Evolutionary conservation across 257 asterid genomes (phyloP).

Genomic region (Cynanchum wilfordii): DNA sequence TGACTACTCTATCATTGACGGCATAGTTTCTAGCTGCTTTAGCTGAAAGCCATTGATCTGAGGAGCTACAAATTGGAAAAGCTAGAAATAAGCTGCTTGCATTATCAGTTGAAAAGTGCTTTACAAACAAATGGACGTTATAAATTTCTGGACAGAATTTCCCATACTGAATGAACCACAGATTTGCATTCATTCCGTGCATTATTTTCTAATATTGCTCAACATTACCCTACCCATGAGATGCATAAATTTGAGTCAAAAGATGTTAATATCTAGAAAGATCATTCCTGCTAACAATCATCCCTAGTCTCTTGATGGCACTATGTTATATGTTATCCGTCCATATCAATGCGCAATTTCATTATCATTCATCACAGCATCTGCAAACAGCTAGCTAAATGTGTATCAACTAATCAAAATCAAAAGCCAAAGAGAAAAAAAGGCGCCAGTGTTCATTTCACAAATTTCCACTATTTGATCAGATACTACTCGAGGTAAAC

Average conservation of each 20-base stretch:
- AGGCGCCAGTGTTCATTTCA: not conserved
- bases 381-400: not conserved
- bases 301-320: not conserved
- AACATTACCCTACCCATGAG: not conserved
- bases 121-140: not conserved
- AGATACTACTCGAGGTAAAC: not conserved
- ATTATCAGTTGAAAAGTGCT: not conserved
- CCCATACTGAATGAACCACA: not conserved
- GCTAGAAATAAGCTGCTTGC: slow-evolving; percentile 26
- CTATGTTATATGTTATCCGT: not conserved
- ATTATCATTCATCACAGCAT: not conserved
- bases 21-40: slow-evolving; percentile 39
- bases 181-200: not conserved
- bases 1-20: slow-evolving; percentile 33
- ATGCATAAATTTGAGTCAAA: not conserved
- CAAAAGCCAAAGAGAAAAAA: not conserved
- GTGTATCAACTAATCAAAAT: not conserved
- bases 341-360: not conserved
- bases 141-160: not conserved
- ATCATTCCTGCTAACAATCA: not conserved
- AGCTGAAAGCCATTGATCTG: slow-evolving; percentile 45
- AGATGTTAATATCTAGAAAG: not conserved
- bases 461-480: not conserved
- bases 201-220: not conserved
- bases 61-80: slow-evolving; percentile 53